Evolutionary conservation across 2,329 filamentous ascomycete species (phyloP).

Genomic region (Fonsecaea multimorphosa): DNA sequence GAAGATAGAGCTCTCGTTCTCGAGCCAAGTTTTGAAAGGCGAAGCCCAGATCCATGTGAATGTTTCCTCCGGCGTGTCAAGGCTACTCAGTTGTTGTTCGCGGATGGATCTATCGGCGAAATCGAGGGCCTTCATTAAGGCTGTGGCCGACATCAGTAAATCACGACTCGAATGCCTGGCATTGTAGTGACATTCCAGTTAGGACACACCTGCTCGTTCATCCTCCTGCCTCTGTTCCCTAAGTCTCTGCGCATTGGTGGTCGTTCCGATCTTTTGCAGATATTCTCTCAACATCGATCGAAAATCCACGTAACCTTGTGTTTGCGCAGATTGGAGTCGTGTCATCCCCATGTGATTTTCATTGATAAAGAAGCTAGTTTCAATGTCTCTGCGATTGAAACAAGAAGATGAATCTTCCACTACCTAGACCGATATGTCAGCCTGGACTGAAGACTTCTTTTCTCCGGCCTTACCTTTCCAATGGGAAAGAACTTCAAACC

Average conservation of each 20-base stretch:
- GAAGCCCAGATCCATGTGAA: conserved; percentile 22
- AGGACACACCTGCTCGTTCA: background rate
- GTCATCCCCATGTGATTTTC: conserved; percentile 16
- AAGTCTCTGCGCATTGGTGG: background rate
- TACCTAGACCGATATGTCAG: conserved; percentile 9
- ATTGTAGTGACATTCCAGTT: background rate
- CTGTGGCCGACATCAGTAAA: background rate
- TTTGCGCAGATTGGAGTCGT: background rate
- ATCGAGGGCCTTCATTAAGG: background rate
- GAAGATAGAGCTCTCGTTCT: conserved; percentile 8
- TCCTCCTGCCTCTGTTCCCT: background rate
- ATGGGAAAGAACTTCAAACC: conserved; percentile 15
- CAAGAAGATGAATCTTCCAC: conserved; percentile 17
- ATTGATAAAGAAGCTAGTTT: conserved; percentile 9
- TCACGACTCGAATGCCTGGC: background rate
- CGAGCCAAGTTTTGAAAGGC: conserved; percentile 12
- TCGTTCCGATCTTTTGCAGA: background rate
- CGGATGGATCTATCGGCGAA: conserved; percentile 7
- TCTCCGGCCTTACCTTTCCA: background rate
- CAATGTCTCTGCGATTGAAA: conserved; percentile 23
- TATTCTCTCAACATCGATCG: background rate
- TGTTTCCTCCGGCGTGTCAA: conserved; percentile 16
- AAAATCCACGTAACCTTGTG: background rate
- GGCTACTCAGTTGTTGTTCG: conserved; percentile 18
- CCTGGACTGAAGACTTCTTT: background rate